A percentile compares a stretch with the other conserved stretches of the same genome.
phyloP scores from a whole-genome alignment of 495 filamentous ascomycete genomes.

The Aspergillus nanangensis region DNA sequence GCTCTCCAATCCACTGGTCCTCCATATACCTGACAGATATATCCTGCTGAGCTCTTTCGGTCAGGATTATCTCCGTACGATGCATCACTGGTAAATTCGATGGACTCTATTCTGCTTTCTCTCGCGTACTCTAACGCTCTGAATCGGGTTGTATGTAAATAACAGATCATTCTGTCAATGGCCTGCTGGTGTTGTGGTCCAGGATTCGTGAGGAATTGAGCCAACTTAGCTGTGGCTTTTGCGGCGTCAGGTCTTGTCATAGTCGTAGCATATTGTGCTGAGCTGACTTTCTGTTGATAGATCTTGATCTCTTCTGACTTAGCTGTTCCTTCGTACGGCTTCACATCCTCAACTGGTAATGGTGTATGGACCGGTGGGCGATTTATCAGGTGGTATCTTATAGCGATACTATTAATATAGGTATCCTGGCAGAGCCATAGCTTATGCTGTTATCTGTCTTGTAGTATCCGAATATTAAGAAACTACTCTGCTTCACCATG shows the following conservation, averaged over 20 bases:
- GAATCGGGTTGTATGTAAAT: not conserved
- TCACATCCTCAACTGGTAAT: constrained; percentile 3
- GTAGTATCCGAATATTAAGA: constrained; percentile 14
- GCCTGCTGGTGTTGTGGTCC: constrained; percentile 7
- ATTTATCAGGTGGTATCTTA: constrained; percentile 10
- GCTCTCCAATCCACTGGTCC: constrained; percentile 19
- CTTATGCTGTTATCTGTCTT: constrained; percentile 7
- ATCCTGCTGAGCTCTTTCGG: constrained; percentile 14
- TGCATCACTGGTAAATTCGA: not conserved
- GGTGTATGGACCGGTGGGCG: constrained; percentile 1
- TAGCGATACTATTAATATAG: constrained; percentile 16
- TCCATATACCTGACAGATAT: constrained; percentile 12
- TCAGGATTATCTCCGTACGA: constrained; percentile 5
- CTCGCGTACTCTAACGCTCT: not conserved
- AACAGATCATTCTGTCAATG: constrained; percentile 3
- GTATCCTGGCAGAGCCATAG: constrained; percentile 14
- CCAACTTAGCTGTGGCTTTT: constrained; percentile 5
- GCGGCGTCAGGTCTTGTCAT: constrained; percentile 19
- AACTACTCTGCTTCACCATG: constrained; percentile 5
- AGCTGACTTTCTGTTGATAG: constrained; percentile 25
- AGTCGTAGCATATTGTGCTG: constrained; percentile 15
- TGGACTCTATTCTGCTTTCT: no score
- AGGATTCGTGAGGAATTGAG: constrained; percentile 20
- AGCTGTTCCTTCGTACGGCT: no score
- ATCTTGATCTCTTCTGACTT: no score